These are phyloP conservation scores for Apiotrichum gamsii DNA, from an alignment of 1,284 basidiomycete species.

Conservation along the genomic window DNA sequence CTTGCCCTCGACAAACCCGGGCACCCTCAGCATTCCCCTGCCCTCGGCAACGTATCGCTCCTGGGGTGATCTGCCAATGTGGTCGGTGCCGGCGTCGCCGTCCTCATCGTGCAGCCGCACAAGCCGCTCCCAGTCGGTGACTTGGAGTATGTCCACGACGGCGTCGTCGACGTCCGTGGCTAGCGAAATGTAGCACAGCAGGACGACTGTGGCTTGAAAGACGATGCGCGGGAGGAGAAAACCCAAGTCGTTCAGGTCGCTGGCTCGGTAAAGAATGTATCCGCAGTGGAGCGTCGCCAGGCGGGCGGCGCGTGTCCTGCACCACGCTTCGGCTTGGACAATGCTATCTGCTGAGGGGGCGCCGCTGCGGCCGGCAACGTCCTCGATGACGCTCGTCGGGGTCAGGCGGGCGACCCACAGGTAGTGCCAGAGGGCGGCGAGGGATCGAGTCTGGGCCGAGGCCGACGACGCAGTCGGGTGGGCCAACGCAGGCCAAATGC, in stretches of 20 bases:
- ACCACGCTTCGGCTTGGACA: background rate
- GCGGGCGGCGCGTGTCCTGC: background rate
- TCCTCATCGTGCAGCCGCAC: background rate
- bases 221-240: slow-evolving; percentile 6
- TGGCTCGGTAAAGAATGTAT: background rate
- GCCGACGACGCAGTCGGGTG: background rate
- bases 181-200: slow-evolving; percentile 6
- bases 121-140: slow-evolving; percentile 1
- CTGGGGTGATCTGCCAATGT: background rate
- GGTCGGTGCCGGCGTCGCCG: background rate
- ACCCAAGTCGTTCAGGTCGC: slow-evolving; percentile 3
- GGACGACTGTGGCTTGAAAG: slow-evolving; percentile 5
- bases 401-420: slow-evolving; percentile 4
- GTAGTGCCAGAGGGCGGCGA: slow-evolving; percentile 7
- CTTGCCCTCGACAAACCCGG: slow-evolving; percentile 4
- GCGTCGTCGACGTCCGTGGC: too few species aligned
- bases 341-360: background rate
- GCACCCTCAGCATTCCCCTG: background rate
- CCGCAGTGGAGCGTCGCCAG: slow-evolving; percentile 6
- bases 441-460: background rate
- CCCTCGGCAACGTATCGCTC: slow-evolving; percentile 3
- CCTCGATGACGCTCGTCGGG: slow-evolving; percentile 3
- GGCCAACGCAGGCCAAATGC: background rate
- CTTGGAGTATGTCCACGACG: slow-evolving; percentile 1
- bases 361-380: slow-evolving; percentile 5